These are phyloP conservation scores for Ceratobasidium sp. DNA, from an alignment of 1,284 basidiomycete species.

Conservation along the genomic window DNA sequence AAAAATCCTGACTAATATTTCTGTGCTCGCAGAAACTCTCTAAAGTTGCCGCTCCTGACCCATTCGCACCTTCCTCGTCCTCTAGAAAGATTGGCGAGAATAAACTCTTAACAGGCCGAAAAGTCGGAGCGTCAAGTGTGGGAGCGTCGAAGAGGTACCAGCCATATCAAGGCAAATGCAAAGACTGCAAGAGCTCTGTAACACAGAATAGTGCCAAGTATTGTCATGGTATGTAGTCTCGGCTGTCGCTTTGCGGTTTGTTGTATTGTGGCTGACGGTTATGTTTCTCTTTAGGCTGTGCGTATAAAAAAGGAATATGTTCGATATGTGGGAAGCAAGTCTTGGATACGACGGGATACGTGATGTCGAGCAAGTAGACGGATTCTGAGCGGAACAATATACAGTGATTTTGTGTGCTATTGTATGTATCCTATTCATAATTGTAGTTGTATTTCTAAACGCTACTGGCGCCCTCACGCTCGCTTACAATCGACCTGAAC, in stretches of 20 bases:
- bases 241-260: not conserved
- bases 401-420: not conserved
- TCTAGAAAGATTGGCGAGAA: slow-evolving; percentile 56
- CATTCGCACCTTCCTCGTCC: slow-evolving; percentile 49
- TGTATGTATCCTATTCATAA: slow-evolving; percentile 42
- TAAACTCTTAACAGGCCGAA: slow-evolving; percentile 53
- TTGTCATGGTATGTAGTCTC: slow-evolving; percentile 53
- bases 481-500: slow-evolving; percentile 9
- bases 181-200: slow-evolving; percentile 54
- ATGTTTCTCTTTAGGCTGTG: slow-evolving; percentile 51
- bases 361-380: slow-evolving; percentile 53
- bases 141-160: slow-evolving; percentile 47
- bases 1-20: not conserved
- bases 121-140: slow-evolving; percentile 40
- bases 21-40: slow-evolving; percentile 49
- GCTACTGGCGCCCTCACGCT: not conserved
- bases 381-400: not conserved
- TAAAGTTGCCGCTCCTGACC: slow-evolving; percentile 51
- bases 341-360: slow-evolving; percentile 53
- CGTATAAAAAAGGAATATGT: slow-evolving; percentile 55
- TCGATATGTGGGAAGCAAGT: slow-evolving; percentile 54
- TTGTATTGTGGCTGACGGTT: not conserved
- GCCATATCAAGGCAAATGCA: slow-evolving; percentile 54
- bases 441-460: slow-evolving; percentile 42
- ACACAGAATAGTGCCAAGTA: slow-evolving; percentile 55